These are phyloP conservation scores for Pseudogymnoascus sp. DNA, from an alignment of 2,329 filamentous ascomycete genomes.

Conservation along the genomic window DNA sequence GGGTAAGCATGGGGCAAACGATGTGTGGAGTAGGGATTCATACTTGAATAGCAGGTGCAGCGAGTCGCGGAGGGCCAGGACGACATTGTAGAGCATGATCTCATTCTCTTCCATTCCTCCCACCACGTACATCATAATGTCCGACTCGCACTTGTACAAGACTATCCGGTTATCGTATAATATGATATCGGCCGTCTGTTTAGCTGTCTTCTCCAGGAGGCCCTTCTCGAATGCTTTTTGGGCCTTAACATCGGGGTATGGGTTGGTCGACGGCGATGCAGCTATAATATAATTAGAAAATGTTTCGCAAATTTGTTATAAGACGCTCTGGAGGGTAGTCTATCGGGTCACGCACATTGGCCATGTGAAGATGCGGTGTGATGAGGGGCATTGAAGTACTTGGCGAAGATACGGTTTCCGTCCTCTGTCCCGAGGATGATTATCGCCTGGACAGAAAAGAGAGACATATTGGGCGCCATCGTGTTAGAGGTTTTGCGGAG, in stretches of 20 bases:
- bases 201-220: constrained; percentile 87
- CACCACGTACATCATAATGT: constrained; percentile 94
- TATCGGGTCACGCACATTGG: constrained; percentile 12
- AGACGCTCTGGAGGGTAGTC: background rate
- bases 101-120: constrained; percentile 92
- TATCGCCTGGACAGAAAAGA: constrained; percentile 70
- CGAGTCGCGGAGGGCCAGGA: constrained; percentile 82
- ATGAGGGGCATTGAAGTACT: constrained; percentile 77
- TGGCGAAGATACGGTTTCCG: constrained; percentile 82
- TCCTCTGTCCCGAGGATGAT: constrained; percentile 78
- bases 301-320: constrained; percentile 1
- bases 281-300: constrained; percentile 23
- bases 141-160: constrained; percentile 95
- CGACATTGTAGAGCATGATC: constrained; percentile 88
- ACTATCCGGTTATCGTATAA: constrained; percentile 95
- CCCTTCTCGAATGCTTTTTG: constrained; percentile 98
- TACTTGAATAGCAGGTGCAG: constrained; percentile 90
- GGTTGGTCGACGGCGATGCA: constrained; percentile 49
- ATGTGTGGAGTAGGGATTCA: constrained; percentile 23
- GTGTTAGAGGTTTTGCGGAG: background rate
- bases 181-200: constrained; percentile 92
- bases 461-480: constrained; percentile 68
- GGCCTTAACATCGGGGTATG: constrained; percentile 82
- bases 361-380: constrained; percentile 29
- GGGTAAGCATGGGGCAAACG: background rate